These are phyloP conservation scores for Jamesozyma jinghongensis DNA, from an alignment of 805 yeast genomes.

Conservation along the genomic window DNA sequence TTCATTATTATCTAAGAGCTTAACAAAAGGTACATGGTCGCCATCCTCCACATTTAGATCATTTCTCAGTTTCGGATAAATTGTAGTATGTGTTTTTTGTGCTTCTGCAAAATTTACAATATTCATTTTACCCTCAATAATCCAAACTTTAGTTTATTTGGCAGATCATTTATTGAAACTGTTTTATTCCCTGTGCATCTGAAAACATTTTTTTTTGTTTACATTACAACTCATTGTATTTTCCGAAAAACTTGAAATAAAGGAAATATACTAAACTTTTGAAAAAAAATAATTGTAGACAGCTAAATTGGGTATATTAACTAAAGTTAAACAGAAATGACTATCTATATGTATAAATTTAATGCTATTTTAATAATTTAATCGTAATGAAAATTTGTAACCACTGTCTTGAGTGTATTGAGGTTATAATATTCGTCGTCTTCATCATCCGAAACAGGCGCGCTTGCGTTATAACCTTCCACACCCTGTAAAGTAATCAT, in stretches of 20 bases:
- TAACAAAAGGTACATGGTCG: constrained; percentile 33
- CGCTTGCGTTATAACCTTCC: constrained; percentile 8
- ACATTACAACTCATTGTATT: too few relatives aligned
- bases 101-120: constrained; percentile 27
- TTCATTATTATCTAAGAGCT: constrained; percentile 38
- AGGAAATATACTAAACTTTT: too few relatives aligned
- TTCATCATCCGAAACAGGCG: constrained; percentile 4
- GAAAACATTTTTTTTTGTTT: too few relatives aligned
- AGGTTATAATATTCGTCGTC: constrained; percentile 12
- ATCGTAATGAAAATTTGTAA: constrained; percentile 22
- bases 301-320: too few relatives aligned
- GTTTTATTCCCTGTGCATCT: too few relatives aligned
- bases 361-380: too few relatives aligned
- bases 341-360: too few relatives aligned
- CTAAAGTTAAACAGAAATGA: too few relatives aligned
- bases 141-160: too few relatives aligned
- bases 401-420: constrained; percentile 28
- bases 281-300: too few relatives aligned
- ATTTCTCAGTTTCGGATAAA: constrained; percentile 14
- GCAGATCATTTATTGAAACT: too few relatives aligned
- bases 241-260: too few relatives aligned
- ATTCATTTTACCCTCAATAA: constrained; percentile 15
- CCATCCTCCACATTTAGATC: constrained; percentile 2
- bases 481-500: constrained; percentile 34
- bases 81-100: constrained; percentile 23